Percentiles rank a stretch among this genome's conserved stretches.
phyloP scores from a whole-genome alignment of 306 rosid genomes.

The Rubus parviflorus region DNA sequence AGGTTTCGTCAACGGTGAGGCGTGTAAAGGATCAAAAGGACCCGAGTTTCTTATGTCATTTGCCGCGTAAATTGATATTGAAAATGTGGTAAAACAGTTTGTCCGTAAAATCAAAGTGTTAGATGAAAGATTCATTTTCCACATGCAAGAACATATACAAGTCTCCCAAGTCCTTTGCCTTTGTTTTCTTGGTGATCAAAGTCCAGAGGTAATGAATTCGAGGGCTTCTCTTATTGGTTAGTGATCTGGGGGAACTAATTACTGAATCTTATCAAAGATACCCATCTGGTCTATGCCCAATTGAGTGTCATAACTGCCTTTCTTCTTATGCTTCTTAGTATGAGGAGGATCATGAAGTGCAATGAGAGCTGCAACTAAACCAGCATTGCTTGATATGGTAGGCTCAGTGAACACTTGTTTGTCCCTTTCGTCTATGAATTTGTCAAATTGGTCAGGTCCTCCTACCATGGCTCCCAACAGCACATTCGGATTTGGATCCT shows the following conservation, averaged over 20 bases:
- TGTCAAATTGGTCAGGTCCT: slow-evolving; percentile 60
- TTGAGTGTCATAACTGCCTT: slow-evolving; percentile 12
- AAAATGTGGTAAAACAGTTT: too few species aligned
- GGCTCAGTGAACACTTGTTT: slow-evolving; percentile 68
- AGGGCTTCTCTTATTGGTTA: not conserved
- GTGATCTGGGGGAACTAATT: not conserved
- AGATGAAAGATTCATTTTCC: not conserved
- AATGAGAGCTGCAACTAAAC: slow-evolving; percentile 77
- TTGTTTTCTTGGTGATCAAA: not conserved
- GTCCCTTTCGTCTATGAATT: slow-evolving; percentile 59
- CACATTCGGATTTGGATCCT: slow-evolving; percentile 58
- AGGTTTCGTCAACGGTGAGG: not conserved
- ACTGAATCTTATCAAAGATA: slow-evolving; percentile 35
- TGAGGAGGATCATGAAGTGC: slow-evolving; percentile 63
- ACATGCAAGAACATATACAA: not conserved
- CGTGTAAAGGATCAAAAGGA: not conserved
- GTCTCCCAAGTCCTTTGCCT: not conserved
- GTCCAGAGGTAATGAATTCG: too few species aligned
- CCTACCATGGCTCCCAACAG: slow-evolving; percentile 83
- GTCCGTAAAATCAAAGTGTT: too few species aligned
- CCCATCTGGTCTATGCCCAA: slow-evolving; percentile 59
- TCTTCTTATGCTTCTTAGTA: slow-evolving; percentile 1
- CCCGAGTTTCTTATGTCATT: not conserved
- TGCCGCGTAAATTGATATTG: not conserved
- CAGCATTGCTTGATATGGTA: slow-evolving; percentile 76